Evolutionary conservation across 1,284 basidiomycete genomes (phyloP), one percentile per base, ranked within the genome.

Genomic region (Rhodotorula sp.): DNA sequence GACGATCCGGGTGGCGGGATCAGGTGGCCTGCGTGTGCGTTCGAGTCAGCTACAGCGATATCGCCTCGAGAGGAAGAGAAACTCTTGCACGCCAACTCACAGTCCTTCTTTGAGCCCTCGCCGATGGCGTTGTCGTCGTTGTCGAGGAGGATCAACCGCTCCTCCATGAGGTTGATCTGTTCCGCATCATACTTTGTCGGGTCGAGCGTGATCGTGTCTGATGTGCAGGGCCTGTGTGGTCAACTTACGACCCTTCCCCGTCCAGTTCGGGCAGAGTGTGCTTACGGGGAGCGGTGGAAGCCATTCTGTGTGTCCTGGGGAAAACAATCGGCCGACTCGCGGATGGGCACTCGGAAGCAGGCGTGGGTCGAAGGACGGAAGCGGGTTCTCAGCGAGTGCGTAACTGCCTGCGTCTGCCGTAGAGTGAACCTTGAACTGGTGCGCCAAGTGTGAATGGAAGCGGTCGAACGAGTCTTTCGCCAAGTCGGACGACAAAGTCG

Each of bases 71-170:
- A 38, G 34, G 34, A 21, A 12, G 10, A 45, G 23, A 2, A 34
- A 19, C 10, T 18, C 23, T 8, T 21, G n/a, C 62, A 3, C 14
- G 84, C 90, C 78, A 79, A 93, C 95, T 34, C 34, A 34, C 34
- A 99, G 60, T 92, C 94, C 84, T 99, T 99, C 85, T 99, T 99
- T 82, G 93, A 91, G 72, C 90, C 88, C 68, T 95, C 93, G 58
- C 95, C 95, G 71, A 95, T 90, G 4, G 90, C 88, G 65, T 86
- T 86, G 81, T 98, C 95, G 69, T 97, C 83, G 78, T 93, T 89
- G 79, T 95, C 91, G 48, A 98, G 91, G 57, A 99, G 86, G 80
- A 99, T 99, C 80, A 97, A 97, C 71, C 92, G 85, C 83, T 99
- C 97, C 78, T 97, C 93, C 97, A 99, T 99, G 71, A 99, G 85